A percentile compares a stretch with the other conserved stretches of the same genome.
phyloP scores from a whole-genome alignment of 2,329 filamentous ascomycete species.

The Cordyceps fumosorosea region DNA sequence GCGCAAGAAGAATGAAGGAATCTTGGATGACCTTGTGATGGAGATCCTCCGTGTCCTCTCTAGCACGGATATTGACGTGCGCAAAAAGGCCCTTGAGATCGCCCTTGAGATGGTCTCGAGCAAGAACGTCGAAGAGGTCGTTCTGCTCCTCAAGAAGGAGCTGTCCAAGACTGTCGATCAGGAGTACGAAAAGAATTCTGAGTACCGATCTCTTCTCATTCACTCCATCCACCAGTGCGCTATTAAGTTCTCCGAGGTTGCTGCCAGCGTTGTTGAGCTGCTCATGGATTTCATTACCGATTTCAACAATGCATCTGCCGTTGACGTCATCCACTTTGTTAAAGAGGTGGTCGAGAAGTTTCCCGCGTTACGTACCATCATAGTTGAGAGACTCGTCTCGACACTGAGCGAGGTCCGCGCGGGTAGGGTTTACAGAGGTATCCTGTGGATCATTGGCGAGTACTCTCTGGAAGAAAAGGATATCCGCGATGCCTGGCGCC shows the following conservation, averaged over 20 bases:
- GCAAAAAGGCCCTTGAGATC: slow-evolving; percentile 82
- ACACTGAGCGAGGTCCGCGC: slow-evolving; percentile 90
- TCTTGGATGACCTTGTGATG: slow-evolving; percentile 92
- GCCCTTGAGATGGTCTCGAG: slow-evolving; percentile 97
- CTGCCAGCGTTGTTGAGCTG: slow-evolving; percentile 89
- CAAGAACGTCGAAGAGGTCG: slow-evolving; percentile 97
- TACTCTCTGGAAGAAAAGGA: slow-evolving; percentile 92
- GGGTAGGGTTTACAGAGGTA: slow-evolving; percentile 94
- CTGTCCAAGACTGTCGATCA: slow-evolving; percentile 96
- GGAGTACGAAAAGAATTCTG: slow-evolving; percentile 96
- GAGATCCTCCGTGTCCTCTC: slow-evolving; percentile 92
- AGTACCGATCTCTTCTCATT: slow-evolving; percentile 91
- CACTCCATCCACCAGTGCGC: slow-evolving; percentile 97
- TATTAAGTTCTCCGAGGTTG: slow-evolving; percentile 98
- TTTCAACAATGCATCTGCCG: slow-evolving; percentile 93
- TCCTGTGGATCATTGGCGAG: slow-evolving; percentile 96
- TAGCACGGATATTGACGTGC: slow-evolving; percentile 91
- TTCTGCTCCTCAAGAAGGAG: slow-evolving; percentile 94
- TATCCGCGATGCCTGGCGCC: slow-evolving; percentile 94
- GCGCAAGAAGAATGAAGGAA: slow-evolving; percentile 79
- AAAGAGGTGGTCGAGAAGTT: slow-evolving; percentile 99
- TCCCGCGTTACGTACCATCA: slow-evolving; percentile 78
- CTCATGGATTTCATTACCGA: slow-evolving; percentile 99
- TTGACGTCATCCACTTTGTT: slow-evolving; percentile 97
- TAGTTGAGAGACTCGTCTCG: slow-evolving; percentile 80